These are phyloP conservation scores for Hymenoscyphus occultus DNA, from an alignment of 2,329 filamentous ascomycete species.

Conservation along the genomic window DNA sequence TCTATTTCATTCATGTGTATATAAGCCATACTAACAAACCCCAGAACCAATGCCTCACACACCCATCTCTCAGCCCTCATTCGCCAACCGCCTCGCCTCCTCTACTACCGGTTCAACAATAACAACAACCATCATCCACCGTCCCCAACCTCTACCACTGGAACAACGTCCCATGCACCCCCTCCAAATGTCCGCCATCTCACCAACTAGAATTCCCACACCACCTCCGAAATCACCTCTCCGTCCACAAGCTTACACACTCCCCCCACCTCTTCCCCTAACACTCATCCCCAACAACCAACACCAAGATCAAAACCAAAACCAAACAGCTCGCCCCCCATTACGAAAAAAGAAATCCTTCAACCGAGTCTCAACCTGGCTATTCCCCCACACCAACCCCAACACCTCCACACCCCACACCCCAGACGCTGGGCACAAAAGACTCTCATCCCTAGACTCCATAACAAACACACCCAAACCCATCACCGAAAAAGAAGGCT, in stretches of 20 bases:
- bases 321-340: conserved; percentile 45
- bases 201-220: conserved; percentile 23
- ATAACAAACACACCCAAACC: conserved; percentile 55
- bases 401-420: conserved; percentile 39
- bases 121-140: conserved; percentile 27
- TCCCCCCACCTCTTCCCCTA: conserved; percentile 48
- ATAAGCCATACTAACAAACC: conserved; percentile 13
- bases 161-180: conserved; percentile 36
- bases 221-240: conserved; percentile 14
- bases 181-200: conserved; percentile 36
- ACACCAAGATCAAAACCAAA: not conserved
- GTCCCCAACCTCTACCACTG: conserved; percentile 38
- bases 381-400: conserved; percentile 37
- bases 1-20: no score
- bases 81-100: conserved; percentile 25
- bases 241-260: conserved; percentile 16
- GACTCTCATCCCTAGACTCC: conserved; percentile 46
- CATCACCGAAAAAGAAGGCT: conserved; percentile 51
- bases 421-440: conserved; percentile 32
- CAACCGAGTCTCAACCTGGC: conserved; percentile 58
- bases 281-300: conserved; percentile 47
- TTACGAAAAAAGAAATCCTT: conserved; percentile 67
- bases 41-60: conserved; percentile 55
- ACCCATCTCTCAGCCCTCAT: conserved; percentile 42
- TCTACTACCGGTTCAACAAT: conserved; percentile 30